phyloP scores from a whole-genome alignment of 768 basidiomycete species.

The Tulasnella sp. region DNA sequence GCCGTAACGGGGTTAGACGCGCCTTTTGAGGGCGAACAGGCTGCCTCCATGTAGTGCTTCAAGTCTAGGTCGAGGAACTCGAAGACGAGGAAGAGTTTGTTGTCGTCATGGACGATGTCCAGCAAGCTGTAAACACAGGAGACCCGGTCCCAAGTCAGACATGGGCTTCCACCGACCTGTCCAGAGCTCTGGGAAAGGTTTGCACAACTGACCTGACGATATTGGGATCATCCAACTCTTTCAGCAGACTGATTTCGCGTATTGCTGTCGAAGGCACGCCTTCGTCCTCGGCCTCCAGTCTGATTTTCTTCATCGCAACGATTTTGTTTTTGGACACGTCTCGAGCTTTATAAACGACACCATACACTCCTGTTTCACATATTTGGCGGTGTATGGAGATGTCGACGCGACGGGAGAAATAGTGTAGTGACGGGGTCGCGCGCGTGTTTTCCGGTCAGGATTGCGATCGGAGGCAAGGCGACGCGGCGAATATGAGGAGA shows the following conservation, averaged over 20 bases:
- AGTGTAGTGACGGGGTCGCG: background rate
- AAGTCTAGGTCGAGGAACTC: conserved; percentile 97
- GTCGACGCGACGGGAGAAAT: background rate
- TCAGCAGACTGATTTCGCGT: conserved; percentile 94
- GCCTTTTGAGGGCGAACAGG: conserved; percentile 39
- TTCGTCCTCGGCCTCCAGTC: conserved; percentile 97
- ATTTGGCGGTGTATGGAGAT: background rate
- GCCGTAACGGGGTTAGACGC: conserved; percentile 7
- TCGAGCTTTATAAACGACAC: conserved; percentile 96
- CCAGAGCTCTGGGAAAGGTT: background rate
- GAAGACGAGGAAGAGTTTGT: conserved; percentile 96
- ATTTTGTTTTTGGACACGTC: conserved; percentile 77
- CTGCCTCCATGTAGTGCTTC: conserved; percentile 91
- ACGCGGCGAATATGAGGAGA: background rate
- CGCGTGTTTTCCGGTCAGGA: conserved; percentile 31
- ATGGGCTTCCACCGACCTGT: background rate
- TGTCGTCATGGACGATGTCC: conserved; percentile 96
- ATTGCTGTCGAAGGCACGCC: conserved; percentile 98
- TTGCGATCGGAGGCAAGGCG: background rate
- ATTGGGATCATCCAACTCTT: conserved; percentile 95
- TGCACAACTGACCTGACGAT: conserved; percentile 70
- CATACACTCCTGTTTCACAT: conserved; percentile 78
- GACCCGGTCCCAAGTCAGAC: background rate
- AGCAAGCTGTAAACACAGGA: conserved; percentile 64
- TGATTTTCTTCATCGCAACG: conserved; percentile 98